These are phyloP conservation scores for Dacryopinax spathularia DNA, from an alignment of 768 basidiomycete genomes.

Conservation along the genomic window DNA sequence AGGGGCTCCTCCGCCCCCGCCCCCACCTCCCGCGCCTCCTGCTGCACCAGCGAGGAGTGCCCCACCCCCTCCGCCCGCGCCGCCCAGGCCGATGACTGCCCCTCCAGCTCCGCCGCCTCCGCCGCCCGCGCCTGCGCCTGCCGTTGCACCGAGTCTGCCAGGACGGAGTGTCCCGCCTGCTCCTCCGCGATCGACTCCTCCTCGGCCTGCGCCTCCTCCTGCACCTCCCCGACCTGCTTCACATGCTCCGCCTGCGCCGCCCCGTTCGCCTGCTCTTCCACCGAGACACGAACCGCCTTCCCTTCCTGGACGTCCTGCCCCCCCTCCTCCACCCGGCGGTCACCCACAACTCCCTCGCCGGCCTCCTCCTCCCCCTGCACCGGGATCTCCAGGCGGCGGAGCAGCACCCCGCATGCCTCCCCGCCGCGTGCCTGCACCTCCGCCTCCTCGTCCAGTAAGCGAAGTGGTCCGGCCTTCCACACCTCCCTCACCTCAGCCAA, in stretches of 20 bases:
- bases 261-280: slow-evolving; percentile 18
- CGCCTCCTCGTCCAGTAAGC: background rate
- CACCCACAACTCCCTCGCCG: slow-evolving; percentile 5
- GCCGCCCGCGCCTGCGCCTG: slow-evolving; percentile 27
- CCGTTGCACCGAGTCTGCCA: slow-evolving; percentile 21
- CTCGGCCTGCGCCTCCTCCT: slow-evolving; percentile 11
- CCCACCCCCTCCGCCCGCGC: slow-evolving; percentile 22
- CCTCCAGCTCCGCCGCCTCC: slow-evolving; percentile 32
- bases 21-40: slow-evolving; percentile 17
- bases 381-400: slow-evolving; percentile 17
- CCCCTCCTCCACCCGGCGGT: slow-evolving; percentile 21
- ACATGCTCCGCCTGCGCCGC: slow-evolving; percentile 21
- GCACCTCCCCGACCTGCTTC: slow-evolving; percentile 10
- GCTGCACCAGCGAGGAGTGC: slow-evolving; percentile 17
- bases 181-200: slow-evolving; percentile 17
- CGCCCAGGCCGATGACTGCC: slow-evolving; percentile 15
- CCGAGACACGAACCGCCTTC: slow-evolving; percentile 13
- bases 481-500: too few species aligned
- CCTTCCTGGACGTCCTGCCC: slow-evolving; percentile 11
- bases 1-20: slow-evolving; percentile 18
- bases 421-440: slow-evolving; percentile 17
- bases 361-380: slow-evolving; percentile 19
- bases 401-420: slow-evolving; percentile 6
- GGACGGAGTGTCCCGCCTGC: slow-evolving; percentile 21
- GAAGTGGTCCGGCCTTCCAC: slow-evolving; percentile 10